Conservation (phyloP, 2,329 filamentous ascomycete species). For the Dactylellina sp. region DNA sequence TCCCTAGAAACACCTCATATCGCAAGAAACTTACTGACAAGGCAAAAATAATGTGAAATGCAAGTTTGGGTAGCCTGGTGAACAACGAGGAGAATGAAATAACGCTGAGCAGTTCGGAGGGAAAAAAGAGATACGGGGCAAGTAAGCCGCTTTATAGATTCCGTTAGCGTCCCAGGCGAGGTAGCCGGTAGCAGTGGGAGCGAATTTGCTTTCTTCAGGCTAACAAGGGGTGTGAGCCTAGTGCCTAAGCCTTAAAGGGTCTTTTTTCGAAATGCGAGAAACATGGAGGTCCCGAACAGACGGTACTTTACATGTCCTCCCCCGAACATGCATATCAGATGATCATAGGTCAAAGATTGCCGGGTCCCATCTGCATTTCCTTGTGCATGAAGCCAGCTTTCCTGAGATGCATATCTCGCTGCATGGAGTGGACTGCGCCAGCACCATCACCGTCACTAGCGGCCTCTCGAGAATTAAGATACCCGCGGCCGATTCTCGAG, state of each 20-base stretch:
- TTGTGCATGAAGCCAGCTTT: conserved; percentile 16
- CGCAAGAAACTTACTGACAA: conserved; percentile 17
- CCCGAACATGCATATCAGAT: conserved; percentile 34
- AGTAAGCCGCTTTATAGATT: conserved; percentile 48
- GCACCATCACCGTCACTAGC: conserved; percentile 6
- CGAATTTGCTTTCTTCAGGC: background rate
- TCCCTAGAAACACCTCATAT: conserved; percentile 35
- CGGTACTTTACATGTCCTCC: conserved; percentile 14
- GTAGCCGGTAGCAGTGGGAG: background rate
- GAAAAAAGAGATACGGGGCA: conserved; percentile 18
- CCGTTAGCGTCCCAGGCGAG: conserved; percentile 14
- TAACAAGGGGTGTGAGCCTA: background rate
- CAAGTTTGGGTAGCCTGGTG: background rate
- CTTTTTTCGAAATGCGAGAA: conserved; percentile 24
- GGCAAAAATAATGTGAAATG: background rate
- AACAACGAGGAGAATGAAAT: conserved; percentile 1
- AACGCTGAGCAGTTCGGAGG: conserved; percentile 42
- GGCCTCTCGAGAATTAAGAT: background rate
- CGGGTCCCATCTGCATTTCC: conserved; percentile 1
- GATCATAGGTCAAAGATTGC: conserved; percentile 35
- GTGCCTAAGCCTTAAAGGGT: conserved; percentile 5
- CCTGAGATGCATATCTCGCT: conserved; percentile 4
- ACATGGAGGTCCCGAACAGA: conserved; percentile 14
- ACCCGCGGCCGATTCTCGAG: background rate
- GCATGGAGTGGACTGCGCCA: conserved; percentile 33